Evolutionary conservation across 225 moss, liverwort and hornwort genomes (phyloP).

Genomic region (Bryum argenteum): DNA sequence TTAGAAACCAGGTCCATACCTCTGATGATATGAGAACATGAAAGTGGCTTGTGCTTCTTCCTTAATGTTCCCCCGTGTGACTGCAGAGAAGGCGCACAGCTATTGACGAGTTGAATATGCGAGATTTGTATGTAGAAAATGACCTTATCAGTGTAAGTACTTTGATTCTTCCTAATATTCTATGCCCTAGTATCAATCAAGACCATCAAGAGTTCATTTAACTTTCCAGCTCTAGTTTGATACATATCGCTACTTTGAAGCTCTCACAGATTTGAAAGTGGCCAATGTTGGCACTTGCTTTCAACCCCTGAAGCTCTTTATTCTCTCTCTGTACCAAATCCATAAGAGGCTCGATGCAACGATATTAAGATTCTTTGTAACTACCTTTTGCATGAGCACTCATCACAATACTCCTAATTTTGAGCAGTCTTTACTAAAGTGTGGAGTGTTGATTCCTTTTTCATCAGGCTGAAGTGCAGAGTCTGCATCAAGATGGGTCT

Average conservation of each 20-base stretch:
- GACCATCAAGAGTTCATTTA: neutral
- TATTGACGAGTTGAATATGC: slow-evolving; percentile 93
- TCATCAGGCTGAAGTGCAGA: slow-evolving; percentile 95
- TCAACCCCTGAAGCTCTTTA: no score
- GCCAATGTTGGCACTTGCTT: no score
- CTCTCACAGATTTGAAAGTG: no score
- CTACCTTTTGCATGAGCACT: no score
- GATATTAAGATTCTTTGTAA: no score
- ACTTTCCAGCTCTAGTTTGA: no score
- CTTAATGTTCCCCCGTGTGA: slow-evolving; percentile 24
- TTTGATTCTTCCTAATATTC: neutral
- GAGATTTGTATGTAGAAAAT: slow-evolving; percentile 81
- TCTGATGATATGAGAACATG: neutral
- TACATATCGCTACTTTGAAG: no score
- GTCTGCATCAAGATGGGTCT: slow-evolving; percentile 86
- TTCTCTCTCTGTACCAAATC: no score
- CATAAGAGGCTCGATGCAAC: no score
- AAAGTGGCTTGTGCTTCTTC: neutral
- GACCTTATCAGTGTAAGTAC: slow-evolving; percentile 93
- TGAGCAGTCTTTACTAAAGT: slow-evolving; percentile 16
- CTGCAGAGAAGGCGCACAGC: slow-evolving; percentile 95
- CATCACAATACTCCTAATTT: neutral
- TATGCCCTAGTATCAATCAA: no score
- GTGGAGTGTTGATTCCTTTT: slow-evolving; percentile 18
- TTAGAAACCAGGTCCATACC: neutral